Percentiles rank a stretch among this genome's conserved stretches.
Conservation (phyloP, 1,139 yeast species). For the Tardiomyces depauwii region DNA sequence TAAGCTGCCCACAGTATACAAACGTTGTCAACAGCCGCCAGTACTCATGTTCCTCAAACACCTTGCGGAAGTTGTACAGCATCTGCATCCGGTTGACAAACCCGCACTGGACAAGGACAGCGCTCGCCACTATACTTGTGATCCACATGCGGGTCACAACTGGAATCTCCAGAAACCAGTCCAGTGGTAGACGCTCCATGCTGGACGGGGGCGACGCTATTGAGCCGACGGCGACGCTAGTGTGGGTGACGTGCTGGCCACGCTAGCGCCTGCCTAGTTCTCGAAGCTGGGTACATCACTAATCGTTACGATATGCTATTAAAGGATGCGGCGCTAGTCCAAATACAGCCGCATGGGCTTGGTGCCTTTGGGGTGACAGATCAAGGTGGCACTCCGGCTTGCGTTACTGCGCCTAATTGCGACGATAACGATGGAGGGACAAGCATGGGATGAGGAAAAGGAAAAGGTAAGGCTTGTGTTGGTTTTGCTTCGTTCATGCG, state of each 20-base stretch:
- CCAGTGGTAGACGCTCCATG: slow-evolving; percentile 20
- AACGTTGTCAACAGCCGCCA: slow-evolving; percentile 36
- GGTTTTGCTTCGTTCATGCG: no score
- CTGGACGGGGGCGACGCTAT: not conserved
- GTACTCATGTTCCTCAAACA: slow-evolving; percentile 22
- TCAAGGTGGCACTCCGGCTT: no score
- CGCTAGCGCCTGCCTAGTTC: not conserved
- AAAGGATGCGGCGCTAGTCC: no score
- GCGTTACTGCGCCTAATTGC: no score
- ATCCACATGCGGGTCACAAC: slow-evolving; percentile 21
- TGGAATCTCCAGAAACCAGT: slow-evolving; percentile 24
- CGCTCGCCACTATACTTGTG: slow-evolving; percentile 20
- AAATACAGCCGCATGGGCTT: no score
- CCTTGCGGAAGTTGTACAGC: slow-evolving; percentile 12
- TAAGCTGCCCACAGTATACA: slow-evolving; percentile 32
- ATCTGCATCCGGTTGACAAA: slow-evolving; percentile 16
- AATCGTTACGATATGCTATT: not conserved
- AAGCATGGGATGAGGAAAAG: not conserved
- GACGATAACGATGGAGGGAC: not conserved
- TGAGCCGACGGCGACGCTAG: slow-evolving; percentile 9
- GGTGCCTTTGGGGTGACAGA: no score
- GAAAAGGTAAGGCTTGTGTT: slow-evolving; percentile 15
- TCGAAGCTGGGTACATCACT: not conserved
- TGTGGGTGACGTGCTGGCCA: slow-evolving; percentile 1
- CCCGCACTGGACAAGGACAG: slow-evolving; percentile 25